These are phyloP conservation scores for Paxillus involutus DNA, from an alignment of 768 basidiomycete genomes.

Conservation along the genomic window DNA sequence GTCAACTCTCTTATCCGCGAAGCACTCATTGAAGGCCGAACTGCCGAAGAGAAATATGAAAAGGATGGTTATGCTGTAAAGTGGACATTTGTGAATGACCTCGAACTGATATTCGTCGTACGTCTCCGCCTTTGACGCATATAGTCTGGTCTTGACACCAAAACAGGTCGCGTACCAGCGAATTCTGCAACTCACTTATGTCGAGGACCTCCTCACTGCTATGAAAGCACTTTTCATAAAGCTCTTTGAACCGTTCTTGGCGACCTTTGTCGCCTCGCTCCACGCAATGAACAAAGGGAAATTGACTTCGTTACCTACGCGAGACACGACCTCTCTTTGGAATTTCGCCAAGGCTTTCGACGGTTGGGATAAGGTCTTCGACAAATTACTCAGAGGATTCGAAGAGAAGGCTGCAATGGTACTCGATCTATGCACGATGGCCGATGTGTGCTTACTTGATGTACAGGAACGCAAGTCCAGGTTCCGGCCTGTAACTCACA, in stretches of 20 bases:
- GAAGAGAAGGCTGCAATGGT: constrained; percentile 78
- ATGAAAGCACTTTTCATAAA: constrained; percentile 86
- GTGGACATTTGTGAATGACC: constrained; percentile 94
- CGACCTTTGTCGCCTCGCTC: constrained; percentile 80
- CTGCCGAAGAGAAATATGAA: constrained; percentile 81
- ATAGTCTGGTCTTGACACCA: constrained; percentile 1
- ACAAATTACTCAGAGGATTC: constrained; percentile 68
- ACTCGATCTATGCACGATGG: constrained; percentile 9
- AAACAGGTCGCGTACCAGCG: constrained; percentile 92
- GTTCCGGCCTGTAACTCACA: constrained; percentile 40
- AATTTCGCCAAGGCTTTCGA: constrained; percentile 71
- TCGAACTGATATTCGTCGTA: constrained; percentile 96
- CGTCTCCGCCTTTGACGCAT: constrained; percentile 28
- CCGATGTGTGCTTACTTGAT: constrained; percentile 1
- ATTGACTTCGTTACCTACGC: constrained; percentile 29
- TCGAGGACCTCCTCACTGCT: constrained; percentile 80
- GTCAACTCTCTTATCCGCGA: constrained; percentile 88
- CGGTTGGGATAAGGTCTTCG: constrained; percentile 81
- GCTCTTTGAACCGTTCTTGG: constrained; percentile 81
- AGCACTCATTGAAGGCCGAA: constrained; percentile 88
- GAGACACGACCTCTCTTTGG: constrained; percentile 48
- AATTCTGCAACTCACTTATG: constrained; percentile 91
- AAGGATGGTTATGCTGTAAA: constrained; percentile 92
- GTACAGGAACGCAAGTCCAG: constrained; percentile 73
- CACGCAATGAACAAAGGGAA: constrained; percentile 58